Percentiles rank a stretch among this genome's conserved stretches.
These are phyloP conservation scores for Mucor sp. DNA, from an alignment of 371 early-diverging fungal species.

Conservation along the genomic window DNA sequence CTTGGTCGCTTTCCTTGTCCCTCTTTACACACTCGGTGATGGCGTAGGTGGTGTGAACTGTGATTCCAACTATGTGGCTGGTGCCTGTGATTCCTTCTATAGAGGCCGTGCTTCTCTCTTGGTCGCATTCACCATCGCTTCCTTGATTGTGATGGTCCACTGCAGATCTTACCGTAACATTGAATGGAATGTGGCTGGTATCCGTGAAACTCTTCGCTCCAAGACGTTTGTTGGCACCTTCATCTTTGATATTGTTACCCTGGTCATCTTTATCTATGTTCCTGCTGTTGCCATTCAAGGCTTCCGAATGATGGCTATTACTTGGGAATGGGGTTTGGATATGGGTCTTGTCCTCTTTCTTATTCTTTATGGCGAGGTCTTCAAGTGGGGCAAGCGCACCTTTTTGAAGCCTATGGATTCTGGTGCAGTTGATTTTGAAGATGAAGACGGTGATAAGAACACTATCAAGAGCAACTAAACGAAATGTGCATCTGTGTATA, in stretches of 20 bases:
- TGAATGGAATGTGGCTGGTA: slow-evolving; percentile 52
- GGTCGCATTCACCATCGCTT: slow-evolving; percentile 55
- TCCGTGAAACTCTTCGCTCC: slow-evolving; percentile 48
- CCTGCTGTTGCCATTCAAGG: slow-evolving; percentile 65
- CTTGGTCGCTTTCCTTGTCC: slow-evolving; percentile 59
- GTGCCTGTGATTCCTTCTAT: slow-evolving; percentile 65
- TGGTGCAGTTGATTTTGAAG: neutral
- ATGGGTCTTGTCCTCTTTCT: slow-evolving; percentile 52
- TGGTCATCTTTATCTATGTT: slow-evolving; percentile 67
- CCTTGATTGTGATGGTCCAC: slow-evolving; percentile 67
- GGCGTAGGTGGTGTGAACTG: slow-evolving; percentile 66
- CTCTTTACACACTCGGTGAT: slow-evolving; percentile 54
- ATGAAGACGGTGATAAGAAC: neutral
- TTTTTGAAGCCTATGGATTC: slow-evolving; percentile 35
- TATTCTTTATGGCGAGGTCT: slow-evolving; percentile 57
- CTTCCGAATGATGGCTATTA: slow-evolving; percentile 65
- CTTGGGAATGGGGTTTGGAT: slow-evolving; percentile 80
- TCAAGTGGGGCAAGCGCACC: slow-evolving; percentile 37
- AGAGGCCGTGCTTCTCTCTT: slow-evolving; percentile 69
- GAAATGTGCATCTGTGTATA: neutral
- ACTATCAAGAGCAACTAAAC: neutral
- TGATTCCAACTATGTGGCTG: slow-evolving; percentile 55
- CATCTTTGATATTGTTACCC: slow-evolving; percentile 46
- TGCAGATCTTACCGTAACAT: slow-evolving; percentile 65
- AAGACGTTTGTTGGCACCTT: slow-evolving; percentile 53